Conservation (phyloP, 139 green algal species). For the Closterium sp. region DNA sequence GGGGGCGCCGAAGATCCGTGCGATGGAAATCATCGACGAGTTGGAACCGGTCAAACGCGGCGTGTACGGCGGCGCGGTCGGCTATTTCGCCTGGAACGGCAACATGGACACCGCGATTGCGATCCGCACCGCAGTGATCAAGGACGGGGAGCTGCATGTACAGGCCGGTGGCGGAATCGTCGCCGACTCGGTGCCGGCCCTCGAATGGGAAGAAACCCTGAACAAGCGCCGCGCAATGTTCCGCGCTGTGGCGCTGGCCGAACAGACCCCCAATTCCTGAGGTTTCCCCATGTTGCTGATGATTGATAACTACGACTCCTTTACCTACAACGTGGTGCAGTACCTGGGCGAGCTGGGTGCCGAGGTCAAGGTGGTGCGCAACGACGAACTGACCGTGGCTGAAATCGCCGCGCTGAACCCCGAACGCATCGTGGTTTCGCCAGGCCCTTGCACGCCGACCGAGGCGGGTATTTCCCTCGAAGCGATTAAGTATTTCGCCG, state of each 20-base stretch:
- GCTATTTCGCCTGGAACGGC: conserved; percentile 39
- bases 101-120: conserved; percentile 86
- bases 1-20: conserved; percentile 91
- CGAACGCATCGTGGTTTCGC: neutral
- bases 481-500: too few relatives aligned
- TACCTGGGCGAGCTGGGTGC: neutral
- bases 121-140: conserved; percentile 91
- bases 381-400: neutral
- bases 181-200: conserved; percentile 83
- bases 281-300: neutral
- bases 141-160: conserved; percentile 85
- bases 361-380: neutral
- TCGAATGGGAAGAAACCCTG: conserved; percentile 83
- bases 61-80: conserved; percentile 92
- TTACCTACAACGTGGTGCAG: neutral
- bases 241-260: conserved; percentile 88
- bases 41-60: conserved; percentile 78
- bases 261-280: conserved; percentile 82
- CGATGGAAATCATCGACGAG: conserved; percentile 98
- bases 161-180: conserved; percentile 88
- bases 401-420: neutral
- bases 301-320: neutral
- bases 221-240: conserved; percentile 92
- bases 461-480: too few relatives aligned
- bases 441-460: neutral